Evolutionary conservation across 1,139 yeast species (phyloP).

Genomic region (Schwanniomyces etchellsii): DNA sequence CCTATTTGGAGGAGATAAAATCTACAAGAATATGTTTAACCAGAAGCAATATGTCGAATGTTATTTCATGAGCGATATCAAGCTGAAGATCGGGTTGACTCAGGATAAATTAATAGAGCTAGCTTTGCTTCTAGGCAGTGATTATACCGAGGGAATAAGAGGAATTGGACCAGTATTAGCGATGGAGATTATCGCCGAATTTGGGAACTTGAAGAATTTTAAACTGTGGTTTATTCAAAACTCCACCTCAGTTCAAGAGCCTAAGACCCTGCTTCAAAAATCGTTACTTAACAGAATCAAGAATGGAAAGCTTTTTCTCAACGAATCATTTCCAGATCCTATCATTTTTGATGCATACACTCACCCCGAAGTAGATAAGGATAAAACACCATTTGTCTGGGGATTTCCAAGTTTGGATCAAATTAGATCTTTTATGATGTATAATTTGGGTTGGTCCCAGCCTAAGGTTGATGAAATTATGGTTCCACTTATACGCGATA

Average conservation of each 20-base stretch:
- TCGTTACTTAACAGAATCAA: slow-evolving; percentile 54
- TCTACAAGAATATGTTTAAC: slow-evolving; percentile 91
- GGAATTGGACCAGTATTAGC: slow-evolving; percentile 94
- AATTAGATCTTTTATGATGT: slow-evolving; percentile 63
- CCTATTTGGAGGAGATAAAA: slow-evolving; percentile 79
- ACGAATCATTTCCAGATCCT: slow-evolving; percentile 64
- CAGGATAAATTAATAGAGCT: slow-evolving; percentile 64
- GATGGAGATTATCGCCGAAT: slow-evolving; percentile 89
- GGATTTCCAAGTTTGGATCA: slow-evolving; percentile 84
- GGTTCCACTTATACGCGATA: slow-evolving; percentile 80
- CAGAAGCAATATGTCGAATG: slow-evolving; percentile 91
- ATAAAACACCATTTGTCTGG: slow-evolving; percentile 77
- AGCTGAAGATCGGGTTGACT: slow-evolving; percentile 57
- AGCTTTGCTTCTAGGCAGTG: slow-evolving; percentile 85
- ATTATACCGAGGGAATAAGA: slow-evolving; percentile 85
- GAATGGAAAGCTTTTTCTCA: slow-evolving; percentile 56
- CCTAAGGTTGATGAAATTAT: slow-evolving; percentile 75
- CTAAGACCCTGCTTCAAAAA: slow-evolving; percentile 20
- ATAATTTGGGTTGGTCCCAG: slow-evolving; percentile 77
- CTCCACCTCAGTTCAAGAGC: slow-evolving; percentile 16
- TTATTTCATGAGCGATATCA: slow-evolving; percentile 59
- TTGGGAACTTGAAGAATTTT: slow-evolving; percentile 38
- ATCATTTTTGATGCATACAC: slow-evolving; percentile 69
- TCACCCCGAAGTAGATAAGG: slow-evolving; percentile 79
- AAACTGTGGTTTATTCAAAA: slow-evolving; percentile 30